phyloP scores from a whole-genome alignment of 2,329 filamentous ascomycete genomes.

The Epichloe baconii region DNA sequence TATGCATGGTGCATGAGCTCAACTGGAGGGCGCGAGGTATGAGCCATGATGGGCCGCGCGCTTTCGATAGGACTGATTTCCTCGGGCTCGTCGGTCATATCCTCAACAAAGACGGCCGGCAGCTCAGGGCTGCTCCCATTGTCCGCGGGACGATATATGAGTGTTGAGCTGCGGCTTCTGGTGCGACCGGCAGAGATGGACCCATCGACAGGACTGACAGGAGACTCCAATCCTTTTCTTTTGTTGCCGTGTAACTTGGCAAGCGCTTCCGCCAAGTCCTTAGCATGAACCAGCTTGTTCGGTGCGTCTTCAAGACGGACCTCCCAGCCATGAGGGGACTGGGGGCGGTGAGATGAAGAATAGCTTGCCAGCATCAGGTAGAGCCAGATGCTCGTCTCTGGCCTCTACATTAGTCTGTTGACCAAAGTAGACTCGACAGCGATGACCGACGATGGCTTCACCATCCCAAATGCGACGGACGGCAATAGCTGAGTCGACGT shows the following conservation, averaged over 20 bases:
- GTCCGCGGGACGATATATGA: constrained; percentile 51
- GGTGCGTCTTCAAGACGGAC: constrained; percentile 54
- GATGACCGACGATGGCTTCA: constrained; percentile 57
- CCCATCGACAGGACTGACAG: constrained; percentile 19
- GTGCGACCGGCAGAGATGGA: constrained; percentile 15
- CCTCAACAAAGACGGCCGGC: constrained; percentile 54
- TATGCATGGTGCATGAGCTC: constrained; percentile 44
- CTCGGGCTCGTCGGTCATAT: constrained; percentile 46
- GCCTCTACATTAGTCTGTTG: constrained; percentile 43
- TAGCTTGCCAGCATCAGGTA: constrained; percentile 56
- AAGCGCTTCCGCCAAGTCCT: constrained; percentile 54
- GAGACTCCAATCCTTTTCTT: constrained; percentile 12
- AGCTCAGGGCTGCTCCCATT: constrained; percentile 41
- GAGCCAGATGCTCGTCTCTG: constrained; percentile 45
- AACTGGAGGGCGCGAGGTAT: constrained; percentile 50
- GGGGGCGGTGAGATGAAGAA: constrained; percentile 63
- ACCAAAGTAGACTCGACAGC: constrained; percentile 57
- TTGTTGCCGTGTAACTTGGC: constrained; percentile 43
- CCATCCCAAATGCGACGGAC: constrained; percentile 64
- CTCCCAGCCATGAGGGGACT: constrained; percentile 59
- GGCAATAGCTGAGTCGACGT: constrained; percentile 52
- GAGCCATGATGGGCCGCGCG: constrained; percentile 38
- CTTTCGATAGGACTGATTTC: constrained; percentile 29
- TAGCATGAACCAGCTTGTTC: constrained; percentile 56
- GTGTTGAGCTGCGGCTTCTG: constrained; percentile 49